Evolutionary conservation across 2,329 filamentous ascomycete genomes (phyloP).

Genomic region (Pseudogymnoascus sp.): DNA sequence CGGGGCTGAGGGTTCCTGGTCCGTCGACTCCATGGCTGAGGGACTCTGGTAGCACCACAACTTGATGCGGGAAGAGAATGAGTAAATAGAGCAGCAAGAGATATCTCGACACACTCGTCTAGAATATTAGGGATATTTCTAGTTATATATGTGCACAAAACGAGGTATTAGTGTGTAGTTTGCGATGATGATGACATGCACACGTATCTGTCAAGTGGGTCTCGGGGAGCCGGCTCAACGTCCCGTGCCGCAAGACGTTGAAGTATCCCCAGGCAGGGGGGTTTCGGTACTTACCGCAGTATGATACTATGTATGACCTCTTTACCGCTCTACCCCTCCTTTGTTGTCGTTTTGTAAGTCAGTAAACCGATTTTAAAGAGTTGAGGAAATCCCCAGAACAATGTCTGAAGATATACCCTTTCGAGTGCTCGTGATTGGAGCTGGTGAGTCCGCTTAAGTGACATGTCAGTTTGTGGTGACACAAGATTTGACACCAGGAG

Average conservation of each 20-base stretch:
- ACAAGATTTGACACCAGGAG: neutral
- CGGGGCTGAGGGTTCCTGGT: neutral
- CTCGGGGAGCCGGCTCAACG: neutral
- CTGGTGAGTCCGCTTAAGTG: slow-evolving; percentile 14
- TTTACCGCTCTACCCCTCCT: neutral
- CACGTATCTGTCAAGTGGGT: neutral
- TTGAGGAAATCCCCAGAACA: neutral
- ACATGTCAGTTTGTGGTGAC: neutral
- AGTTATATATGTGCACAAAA: neutral
- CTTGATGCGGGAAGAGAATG: neutral
- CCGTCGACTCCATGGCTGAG: neutral
- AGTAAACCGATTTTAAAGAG: neutral
- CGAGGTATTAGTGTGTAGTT: neutral
- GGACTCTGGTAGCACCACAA: neutral
- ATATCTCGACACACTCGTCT: neutral
- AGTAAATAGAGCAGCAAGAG: neutral
- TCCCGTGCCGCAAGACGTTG: neutral
- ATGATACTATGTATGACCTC: neutral
- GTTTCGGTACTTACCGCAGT: neutral
- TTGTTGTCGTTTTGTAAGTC: neutral
- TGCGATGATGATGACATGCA: neutral
- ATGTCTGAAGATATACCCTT: slow-evolving; percentile 16
- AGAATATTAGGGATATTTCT: neutral
- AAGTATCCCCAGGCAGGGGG: neutral
- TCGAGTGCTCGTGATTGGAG: slow-evolving; percentile 21